A percentile compares a stretch with the other conserved stretches of the same genome.
Evolutionary conservation across 2,329 filamentous ascomycete species (phyloP).

Genomic region (Colletotrichum musae): DNA sequence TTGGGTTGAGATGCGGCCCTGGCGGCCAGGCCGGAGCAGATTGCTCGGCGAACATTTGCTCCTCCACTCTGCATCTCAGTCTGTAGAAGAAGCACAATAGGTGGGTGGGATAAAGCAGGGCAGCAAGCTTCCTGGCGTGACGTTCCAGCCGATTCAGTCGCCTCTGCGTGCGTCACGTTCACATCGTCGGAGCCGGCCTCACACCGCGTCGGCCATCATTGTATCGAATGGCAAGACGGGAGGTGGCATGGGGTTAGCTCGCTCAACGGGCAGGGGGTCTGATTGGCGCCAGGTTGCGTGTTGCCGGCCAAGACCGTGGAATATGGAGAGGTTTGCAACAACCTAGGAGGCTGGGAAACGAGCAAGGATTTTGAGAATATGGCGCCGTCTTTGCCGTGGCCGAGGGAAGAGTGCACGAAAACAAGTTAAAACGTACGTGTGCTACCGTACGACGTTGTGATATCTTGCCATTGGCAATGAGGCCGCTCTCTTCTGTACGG

Average conservation of each 20-base stretch:
- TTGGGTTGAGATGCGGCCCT: conserved; percentile 37
- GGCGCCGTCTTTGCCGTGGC: neutral
- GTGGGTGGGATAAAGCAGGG: conserved; percentile 21
- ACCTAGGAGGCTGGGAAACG: conserved; percentile 21
- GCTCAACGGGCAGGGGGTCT: conserved; percentile 12
- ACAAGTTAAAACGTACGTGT: neutral
- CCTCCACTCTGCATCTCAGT: neutral
- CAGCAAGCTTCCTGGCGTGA: conserved; percentile 31
- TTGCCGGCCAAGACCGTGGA: conserved; percentile 37
- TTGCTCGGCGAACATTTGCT: too few species aligned
- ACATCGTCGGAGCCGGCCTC: conserved; percentile 6
- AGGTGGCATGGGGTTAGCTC: conserved; percentile 36
- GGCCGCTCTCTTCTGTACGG: too few species aligned
- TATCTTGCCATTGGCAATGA: neutral
- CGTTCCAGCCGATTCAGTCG: conserved; percentile 18
- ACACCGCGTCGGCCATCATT: conserved; percentile 13
- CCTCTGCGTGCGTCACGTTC: conserved; percentile 18
- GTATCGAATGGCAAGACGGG: conserved; percentile 26
- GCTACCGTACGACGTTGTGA: neutral
- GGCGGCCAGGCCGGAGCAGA: conserved; percentile 11
- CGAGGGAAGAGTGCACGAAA: neutral
- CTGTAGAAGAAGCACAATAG: neutral
- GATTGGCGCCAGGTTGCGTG: conserved; percentile 39
- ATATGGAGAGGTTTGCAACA: conserved; percentile 15
- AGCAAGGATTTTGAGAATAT: conserved; percentile 7